A percentile compares a stretch with the other conserved stretches of the same genome.
Conservation (phyloP, 2,329 filamentous ascomycete species). For the Cladosporium sphaerospermum region DNA sequence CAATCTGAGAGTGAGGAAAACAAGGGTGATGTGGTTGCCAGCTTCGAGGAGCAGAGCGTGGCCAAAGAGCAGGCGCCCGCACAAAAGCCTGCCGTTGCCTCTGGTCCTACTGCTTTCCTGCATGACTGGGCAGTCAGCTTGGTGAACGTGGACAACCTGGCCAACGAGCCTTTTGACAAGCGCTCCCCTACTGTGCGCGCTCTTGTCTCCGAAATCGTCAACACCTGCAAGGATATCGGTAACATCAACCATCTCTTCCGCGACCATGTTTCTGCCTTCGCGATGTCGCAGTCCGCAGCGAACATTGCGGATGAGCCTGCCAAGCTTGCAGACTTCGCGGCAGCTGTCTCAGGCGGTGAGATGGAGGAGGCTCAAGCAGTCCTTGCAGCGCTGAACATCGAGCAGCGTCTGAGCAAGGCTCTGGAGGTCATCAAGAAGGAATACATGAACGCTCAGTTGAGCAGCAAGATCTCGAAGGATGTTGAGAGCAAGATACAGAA, state of each 20-base stretch:
- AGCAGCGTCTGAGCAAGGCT: conserved; percentile 86
- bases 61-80: conserved; percentile 37
- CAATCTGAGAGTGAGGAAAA: conserved; percentile 56
- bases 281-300: conserved; percentile 87
- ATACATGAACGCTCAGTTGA: conserved; percentile 93
- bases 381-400: conserved; percentile 79
- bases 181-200: conserved; percentile 85
- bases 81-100: conserved; percentile 36
- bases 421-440: conserved; percentile 94
- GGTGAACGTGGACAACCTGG: conserved; percentile 16
- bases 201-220: conserved; percentile 95
- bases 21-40: conserved; percentile 91
- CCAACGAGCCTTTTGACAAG: conserved; percentile 82
- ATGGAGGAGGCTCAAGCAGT: conserved; percentile 89
- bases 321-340: conserved; percentile 94
- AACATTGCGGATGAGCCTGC: conserved; percentile 93
- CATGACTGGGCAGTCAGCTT: conserved; percentile 53
- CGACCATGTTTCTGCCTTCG: conserved; percentile 95
- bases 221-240: conserved; percentile 96
- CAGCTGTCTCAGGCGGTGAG: conserved; percentile 91
- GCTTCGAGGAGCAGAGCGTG: conserved; percentile 79
- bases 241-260: conserved; percentile 90
- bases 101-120: conserved; percentile 86
- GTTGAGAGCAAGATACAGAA: conserved; percentile 97
- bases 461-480: conserved; percentile 96